Conservation (phyloP, 1,139 yeast genomes). For the Sugiyamaella japonica region DNA sequence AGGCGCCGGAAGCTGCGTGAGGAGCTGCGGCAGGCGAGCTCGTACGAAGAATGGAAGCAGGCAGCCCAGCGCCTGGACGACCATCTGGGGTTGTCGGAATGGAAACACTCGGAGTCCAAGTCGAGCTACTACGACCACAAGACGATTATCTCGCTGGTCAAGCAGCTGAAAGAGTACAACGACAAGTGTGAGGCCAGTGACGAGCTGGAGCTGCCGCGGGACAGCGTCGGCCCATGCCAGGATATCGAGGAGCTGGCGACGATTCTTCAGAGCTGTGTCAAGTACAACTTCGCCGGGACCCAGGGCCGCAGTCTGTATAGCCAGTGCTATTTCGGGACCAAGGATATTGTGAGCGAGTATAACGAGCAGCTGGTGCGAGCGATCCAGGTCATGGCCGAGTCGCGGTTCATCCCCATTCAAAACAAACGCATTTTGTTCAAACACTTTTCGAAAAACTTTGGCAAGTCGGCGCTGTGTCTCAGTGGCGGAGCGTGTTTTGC, state of each 20-base stretch:
- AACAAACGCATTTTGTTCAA: slow-evolving; percentile 58
- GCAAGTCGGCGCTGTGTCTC: slow-evolving; percentile 69
- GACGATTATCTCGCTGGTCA: slow-evolving; percentile 54
- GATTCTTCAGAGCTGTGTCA: slow-evolving; percentile 65
- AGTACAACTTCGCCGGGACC: slow-evolving; percentile 75
- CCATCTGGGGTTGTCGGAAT: slow-evolving; percentile 57
- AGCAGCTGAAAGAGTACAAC: slow-evolving; percentile 47
- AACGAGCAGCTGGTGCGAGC: slow-evolving; percentile 54
- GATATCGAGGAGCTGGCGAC: slow-evolving; percentile 51
- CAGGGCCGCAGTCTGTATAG: slow-evolving; percentile 72
- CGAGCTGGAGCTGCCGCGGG: no score
- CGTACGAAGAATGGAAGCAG: slow-evolving; percentile 62
- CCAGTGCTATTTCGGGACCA: slow-evolving; percentile 75
- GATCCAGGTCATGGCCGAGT: slow-evolving; percentile 48
- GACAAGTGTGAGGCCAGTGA: not conserved
- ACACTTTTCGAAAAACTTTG: slow-evolving; percentile 62
- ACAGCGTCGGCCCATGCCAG: not conserved
- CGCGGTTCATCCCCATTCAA: slow-evolving; percentile 43
- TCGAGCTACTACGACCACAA: slow-evolving; percentile 70
- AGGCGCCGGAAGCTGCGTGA: slow-evolving; percentile 52
- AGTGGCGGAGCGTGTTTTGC: slow-evolving; percentile 84
- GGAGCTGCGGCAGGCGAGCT: slow-evolving; percentile 49
- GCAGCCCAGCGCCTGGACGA: slow-evolving; percentile 61
- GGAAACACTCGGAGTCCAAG: slow-evolving; percentile 58
- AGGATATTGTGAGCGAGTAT: slow-evolving; percentile 57